Percentiles rank a stretch among this genome's conserved stretches.
Conservation (phyloP, 352 stramenopile species). For the Aphanomyces invadans region DNA sequence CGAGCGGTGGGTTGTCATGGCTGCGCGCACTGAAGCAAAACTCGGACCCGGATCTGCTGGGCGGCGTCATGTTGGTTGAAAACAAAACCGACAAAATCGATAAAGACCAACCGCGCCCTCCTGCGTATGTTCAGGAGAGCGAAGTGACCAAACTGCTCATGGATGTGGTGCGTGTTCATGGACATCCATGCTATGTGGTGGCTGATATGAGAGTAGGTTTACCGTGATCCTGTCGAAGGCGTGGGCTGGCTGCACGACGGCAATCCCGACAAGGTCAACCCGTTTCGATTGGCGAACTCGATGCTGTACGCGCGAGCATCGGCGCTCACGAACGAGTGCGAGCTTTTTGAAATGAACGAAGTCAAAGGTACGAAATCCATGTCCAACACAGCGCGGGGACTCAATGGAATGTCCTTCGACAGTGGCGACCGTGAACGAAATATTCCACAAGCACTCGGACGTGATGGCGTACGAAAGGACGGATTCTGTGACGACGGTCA, state of each 20-base stretch:
- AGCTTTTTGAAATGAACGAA: constrained; percentile 53
- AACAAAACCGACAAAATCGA: constrained; percentile 61
- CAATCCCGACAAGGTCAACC: constrained; percentile 34
- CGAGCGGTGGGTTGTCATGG: constrained; percentile 43
- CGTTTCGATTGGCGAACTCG: constrained; percentile 52
- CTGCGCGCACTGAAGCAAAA: constrained; percentile 57
- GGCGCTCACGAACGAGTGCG: constrained; percentile 44
- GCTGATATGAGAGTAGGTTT: constrained; percentile 26
- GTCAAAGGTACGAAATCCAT: constrained; percentile 4
- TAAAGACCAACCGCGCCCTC: constrained; percentile 27
- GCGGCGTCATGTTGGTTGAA: constrained; percentile 57
- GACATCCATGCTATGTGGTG: too few relatives aligned
- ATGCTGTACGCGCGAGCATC: constrained; percentile 62
- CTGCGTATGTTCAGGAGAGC: constrained; percentile 40
- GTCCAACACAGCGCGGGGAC: background rate
- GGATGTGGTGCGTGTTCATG: too few relatives aligned
- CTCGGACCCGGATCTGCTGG: constrained; percentile 42
- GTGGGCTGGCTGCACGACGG: constrained; percentile 51
- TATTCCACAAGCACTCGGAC: constrained; percentile 29
- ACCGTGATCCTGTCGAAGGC: constrained; percentile 40
- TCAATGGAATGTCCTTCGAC: too few relatives aligned
- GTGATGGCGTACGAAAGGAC: constrained; percentile 46
- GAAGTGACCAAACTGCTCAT: constrained; percentile 41
- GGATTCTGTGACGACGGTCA: constrained; percentile 35
- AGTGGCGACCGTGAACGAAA: constrained; percentile 22